These are phyloP conservation scores for Cucumis hystrix DNA, from an alignment of 306 rosid genomes.

Conservation along the genomic window DNA sequence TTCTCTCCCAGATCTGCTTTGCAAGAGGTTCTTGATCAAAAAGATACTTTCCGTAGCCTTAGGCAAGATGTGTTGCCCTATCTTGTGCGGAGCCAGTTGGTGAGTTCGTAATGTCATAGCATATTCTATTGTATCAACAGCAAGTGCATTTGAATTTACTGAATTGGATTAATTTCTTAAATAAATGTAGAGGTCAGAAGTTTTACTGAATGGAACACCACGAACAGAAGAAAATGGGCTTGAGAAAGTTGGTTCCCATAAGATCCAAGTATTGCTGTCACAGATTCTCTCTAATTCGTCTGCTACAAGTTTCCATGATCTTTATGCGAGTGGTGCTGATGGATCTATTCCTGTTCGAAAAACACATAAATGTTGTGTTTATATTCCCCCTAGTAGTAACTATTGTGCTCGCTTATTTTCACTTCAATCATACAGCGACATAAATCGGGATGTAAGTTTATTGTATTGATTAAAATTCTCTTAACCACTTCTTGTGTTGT, in stretches of 20 bases:
- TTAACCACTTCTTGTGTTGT: neutral
- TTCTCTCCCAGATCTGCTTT: constrained; percentile 62
- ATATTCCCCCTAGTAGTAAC: constrained; percentile 60
- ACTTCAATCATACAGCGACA: constrained; percentile 76
- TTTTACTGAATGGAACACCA: constrained; percentile 36
- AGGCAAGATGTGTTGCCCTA: constrained; percentile 84
- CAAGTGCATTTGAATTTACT: neutral
- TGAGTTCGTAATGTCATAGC: constrained; percentile 34
- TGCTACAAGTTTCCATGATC: constrained; percentile 56
- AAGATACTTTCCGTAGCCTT: constrained; percentile 59
- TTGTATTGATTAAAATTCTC: constrained; percentile 7
- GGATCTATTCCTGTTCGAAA: constrained; percentile 32
- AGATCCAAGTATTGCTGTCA: constrained; percentile 47
- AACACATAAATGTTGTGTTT: constrained; percentile 91
- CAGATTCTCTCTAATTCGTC: constrained; percentile 74
- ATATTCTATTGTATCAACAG: constrained; percentile 11
- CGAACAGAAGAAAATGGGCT: constrained; percentile 70
- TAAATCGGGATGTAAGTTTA: constrained; percentile 84
- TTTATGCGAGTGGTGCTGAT: constrained; percentile 28
- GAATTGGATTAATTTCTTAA: constrained; percentile 13
- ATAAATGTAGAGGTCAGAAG: constrained; percentile 61
- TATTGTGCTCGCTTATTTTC: constrained; percentile 84
- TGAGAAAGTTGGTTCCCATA: constrained; percentile 47
- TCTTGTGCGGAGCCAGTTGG: constrained; percentile 93
- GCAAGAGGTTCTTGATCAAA: constrained; percentile 68